Base-by-base conservation (phyloP, 192 early-diverging fungal genomes). In the Entrophospora sp. region DNA sequence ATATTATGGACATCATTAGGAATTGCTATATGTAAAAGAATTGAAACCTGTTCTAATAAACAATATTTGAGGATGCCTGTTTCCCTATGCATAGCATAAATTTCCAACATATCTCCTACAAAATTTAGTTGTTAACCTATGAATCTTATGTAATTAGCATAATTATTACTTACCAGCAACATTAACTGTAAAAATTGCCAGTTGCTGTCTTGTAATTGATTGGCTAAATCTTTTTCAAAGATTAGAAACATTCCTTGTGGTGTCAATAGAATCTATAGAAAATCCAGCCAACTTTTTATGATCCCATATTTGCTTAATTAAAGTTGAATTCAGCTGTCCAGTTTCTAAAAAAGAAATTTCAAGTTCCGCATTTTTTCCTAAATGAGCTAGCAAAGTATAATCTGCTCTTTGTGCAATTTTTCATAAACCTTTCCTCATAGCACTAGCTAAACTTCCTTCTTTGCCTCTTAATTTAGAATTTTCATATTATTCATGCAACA, bases 231-330 rank as follows among this genome's bases (percentile, higher is more conserved):
- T 61, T 44, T 25, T 61, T 61, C 44, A 13, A 44, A 61, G 40
- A 12, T 28, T 61, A 0, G 13, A 61, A 44, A 61, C 40, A 22
- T 25, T 61, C 13, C 59, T 61, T 61, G 38, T 61, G 13, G 59
- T 61, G 25, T 61, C 59, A 61, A 61, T 28, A 25, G 59, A 61
- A 43, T 61, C 22, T 61, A 30, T 61, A 22, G 36, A 61, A 61
- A 61, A 61, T 59, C 25, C 4, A 18, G 36, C 2, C 27, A 61
- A 42, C 25, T 61, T 61, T 61, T 61, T 61, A 61, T 61, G 40
- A 61, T 61, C 36, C 9, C 27, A 12, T 43, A 30, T 5, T 7
- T n/a, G 24, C 22, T 61, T 61, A 44, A 38, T 38, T 61, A 28
- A 22, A 44, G 59, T 61, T 2, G 40, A 61, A 42, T 61, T 13